Conservation (phyloP, 441 rosid species). For the Omphalea diandra region DNA sequence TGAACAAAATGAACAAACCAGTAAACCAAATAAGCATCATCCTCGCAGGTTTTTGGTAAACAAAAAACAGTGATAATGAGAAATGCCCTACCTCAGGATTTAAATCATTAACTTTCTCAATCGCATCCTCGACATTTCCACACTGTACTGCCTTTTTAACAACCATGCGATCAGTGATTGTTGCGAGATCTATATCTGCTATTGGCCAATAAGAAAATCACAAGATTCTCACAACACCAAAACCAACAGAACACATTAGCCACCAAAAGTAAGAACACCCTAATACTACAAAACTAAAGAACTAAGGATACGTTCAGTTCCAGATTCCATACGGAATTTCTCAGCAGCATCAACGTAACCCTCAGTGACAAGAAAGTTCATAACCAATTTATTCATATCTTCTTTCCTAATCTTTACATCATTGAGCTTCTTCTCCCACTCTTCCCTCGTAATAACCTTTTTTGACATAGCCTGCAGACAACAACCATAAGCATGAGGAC, state of each 20-base stretch:
- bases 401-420: slow-evolving; percentile 81
- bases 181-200: slow-evolving; percentile 95
- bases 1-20: background rate
- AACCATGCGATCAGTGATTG: slow-evolving; percentile 90
- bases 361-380: slow-evolving; percentile 96
- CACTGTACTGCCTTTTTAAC: slow-evolving; percentile 92
- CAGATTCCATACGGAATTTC: slow-evolving; percentile 83
- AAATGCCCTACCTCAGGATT: slow-evolving; percentile 74
- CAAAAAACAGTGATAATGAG: background rate
- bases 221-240: background rate
- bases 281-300: background rate
- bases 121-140: slow-evolving; percentile 96
- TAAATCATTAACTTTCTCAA: slow-evolving; percentile 90
- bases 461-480: slow-evolving; percentile 64
- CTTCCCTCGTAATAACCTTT: slow-evolving; percentile 80
- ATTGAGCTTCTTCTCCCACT: slow-evolving; percentile 92
- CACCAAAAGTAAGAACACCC: background rate
- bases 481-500: slow-evolving; percentile 13
- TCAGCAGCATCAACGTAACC: slow-evolving; percentile 95
- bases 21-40: background rate
- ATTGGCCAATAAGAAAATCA: slow-evolving; percentile 46
- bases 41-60: background rate
- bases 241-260: background rate
- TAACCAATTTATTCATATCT: slow-evolving; percentile 91
- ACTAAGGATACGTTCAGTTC: slow-evolving; percentile 86